Conservation (phyloP, 805 yeast species). For the Candida tibetensis region DNA sequence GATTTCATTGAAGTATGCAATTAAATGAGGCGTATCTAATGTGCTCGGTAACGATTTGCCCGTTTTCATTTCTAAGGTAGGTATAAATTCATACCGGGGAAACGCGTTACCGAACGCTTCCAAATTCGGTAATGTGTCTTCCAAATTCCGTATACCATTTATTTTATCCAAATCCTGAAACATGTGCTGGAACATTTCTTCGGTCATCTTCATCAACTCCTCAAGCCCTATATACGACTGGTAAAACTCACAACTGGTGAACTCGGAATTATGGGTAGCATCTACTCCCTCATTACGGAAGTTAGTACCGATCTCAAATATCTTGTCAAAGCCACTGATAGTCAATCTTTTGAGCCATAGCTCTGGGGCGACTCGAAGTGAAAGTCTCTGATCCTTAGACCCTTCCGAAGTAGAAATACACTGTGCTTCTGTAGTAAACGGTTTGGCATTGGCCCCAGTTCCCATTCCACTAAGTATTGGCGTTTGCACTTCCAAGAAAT, state of each 20-base stretch:
- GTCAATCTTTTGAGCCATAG: conserved; percentile 85
- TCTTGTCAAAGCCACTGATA: conserved; percentile 79
- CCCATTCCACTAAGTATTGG: conserved; percentile 74
- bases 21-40: conserved; percentile 39
- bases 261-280: conserved; percentile 91
- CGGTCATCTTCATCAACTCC: conserved; percentile 65
- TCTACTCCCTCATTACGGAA: conserved; percentile 95
- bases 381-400: conserved; percentile 34
- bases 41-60: conserved; percentile 48
- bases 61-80: conserved; percentile 54
- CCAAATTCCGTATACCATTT: conserved; percentile 1
- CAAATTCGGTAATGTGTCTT: conserved; percentile 21
- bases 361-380: conserved; percentile 90
- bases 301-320: conserved; percentile 80
- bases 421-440: conserved; percentile 59
- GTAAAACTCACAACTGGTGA: conserved; percentile 87
- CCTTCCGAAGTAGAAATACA: conserved; percentile 24
- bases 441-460: conserved; percentile 92
- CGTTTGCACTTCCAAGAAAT: conserved; percentile 82
- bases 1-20: conserved; percentile 36
- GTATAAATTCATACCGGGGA: conserved; percentile 59
- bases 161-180: conserved; percentile 25
- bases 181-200: conserved; percentile 49
- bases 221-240: conserved; percentile 65
- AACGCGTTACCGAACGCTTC: conserved; percentile 9